Evolutionary conservation across 179 eudicot genomes (phyloP).

Genomic region (Pouteria campechiana): DNA sequence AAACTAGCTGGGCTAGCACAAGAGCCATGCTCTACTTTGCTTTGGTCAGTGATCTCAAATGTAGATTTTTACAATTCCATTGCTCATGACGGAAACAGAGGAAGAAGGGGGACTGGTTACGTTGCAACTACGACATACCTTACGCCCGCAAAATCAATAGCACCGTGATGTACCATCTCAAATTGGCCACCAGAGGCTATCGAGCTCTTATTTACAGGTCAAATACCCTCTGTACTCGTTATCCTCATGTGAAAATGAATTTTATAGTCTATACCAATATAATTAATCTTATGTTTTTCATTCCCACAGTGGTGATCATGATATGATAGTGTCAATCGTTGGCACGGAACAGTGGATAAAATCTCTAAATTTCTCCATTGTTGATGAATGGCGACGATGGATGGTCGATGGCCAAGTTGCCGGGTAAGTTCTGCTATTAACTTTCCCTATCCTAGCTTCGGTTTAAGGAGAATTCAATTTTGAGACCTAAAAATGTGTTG

Average conservation of each 20-base stretch:
- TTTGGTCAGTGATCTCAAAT: too few relatives aligned
- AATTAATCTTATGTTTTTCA: neutral
- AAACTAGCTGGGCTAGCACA: neutral
- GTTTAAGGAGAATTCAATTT: too few relatives aligned
- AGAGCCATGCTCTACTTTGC: too few relatives aligned
- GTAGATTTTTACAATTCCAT: too few relatives aligned
- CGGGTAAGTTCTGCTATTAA: conserved; percentile 30
- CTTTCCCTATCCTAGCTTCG: too few relatives aligned
- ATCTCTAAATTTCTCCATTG: conserved; percentile 20
- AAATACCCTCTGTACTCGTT: neutral
- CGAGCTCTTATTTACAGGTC: conserved; percentile 29
- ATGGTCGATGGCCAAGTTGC: conserved; percentile 20
- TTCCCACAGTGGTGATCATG: conserved; percentile 32
- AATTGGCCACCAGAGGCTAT: conserved; percentile 7
- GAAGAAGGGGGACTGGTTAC: conserved; percentile 15
- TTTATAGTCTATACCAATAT: neutral
- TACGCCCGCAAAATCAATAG: conserved; percentile 6
- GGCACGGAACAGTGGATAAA: conserved; percentile 26
- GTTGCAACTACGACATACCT: conserved; percentile 26
- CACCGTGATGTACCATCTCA: conserved; percentile 12
- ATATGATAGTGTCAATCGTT: conserved; percentile 14
- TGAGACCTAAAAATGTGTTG: too few relatives aligned
- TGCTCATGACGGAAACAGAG: conserved; percentile 6
- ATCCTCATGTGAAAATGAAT: too few relatives aligned
- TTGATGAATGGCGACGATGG: conserved; percentile 33